Evolutionary conservation across 2,329 filamentous ascomycete species (phyloP).

Genomic region (Periconia sp.): DNA sequence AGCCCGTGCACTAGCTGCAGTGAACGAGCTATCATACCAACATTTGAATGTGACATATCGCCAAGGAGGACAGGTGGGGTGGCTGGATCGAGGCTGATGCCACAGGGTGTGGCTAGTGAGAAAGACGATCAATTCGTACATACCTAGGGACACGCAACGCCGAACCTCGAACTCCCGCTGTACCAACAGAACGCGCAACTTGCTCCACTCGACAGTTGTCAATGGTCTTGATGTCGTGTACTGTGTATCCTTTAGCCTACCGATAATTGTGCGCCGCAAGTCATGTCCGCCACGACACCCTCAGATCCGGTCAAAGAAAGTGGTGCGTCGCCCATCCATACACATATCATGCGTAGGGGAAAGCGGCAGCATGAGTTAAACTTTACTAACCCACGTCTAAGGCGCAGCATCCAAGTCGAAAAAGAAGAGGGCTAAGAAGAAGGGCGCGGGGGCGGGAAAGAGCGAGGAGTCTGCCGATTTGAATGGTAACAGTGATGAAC

Average conservation of each 20-base stretch:
- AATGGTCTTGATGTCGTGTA: conserved; percentile 2
- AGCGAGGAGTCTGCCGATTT: conserved; percentile 27
- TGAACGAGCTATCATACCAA: no score
- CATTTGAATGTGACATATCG: no score
- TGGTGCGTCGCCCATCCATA: conserved; percentile 30
- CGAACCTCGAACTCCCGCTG: background rate
- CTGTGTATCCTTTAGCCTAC: conserved; percentile 4
- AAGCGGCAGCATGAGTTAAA: background rate
- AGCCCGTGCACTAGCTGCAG: no score
- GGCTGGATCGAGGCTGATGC: no score
- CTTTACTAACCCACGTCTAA: conserved; percentile 21
- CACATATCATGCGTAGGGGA: background rate
- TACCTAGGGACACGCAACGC: background rate
- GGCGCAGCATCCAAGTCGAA: conserved; percentile 39
- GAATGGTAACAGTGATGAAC: conserved; percentile 26
- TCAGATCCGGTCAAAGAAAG: conserved; percentile 35
- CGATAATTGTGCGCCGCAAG: conserved; percentile 12
- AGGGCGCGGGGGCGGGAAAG: conserved; percentile 25
- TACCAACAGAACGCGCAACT: background rate
- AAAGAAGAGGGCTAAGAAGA: conserved; percentile 47
- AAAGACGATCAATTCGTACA: background rate
- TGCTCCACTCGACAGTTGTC: background rate
- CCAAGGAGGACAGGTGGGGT: no score
- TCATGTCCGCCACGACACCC: conserved; percentile 32
- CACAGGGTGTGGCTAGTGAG: background rate